Evolutionary conservation across 225 moss, liverwort and hornwort genomes (phyloP).

Genomic region (Climacium dendroides): DNA sequence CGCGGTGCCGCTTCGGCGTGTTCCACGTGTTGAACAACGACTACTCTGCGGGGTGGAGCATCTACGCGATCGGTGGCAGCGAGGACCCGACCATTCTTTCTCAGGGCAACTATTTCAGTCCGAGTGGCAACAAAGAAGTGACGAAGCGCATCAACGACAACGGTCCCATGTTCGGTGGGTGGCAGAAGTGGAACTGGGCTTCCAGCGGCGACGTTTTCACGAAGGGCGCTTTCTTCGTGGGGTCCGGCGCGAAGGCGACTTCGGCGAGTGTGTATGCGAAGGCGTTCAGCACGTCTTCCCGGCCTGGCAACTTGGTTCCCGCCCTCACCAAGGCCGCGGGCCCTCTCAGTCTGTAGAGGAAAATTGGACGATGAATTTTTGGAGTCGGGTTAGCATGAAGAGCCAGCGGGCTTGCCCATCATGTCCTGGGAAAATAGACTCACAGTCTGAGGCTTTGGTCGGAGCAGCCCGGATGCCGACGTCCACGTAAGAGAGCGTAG

Average conservation of each 20-base stretch:
- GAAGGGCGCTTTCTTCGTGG: not conserved
- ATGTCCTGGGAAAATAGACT: not conserved
- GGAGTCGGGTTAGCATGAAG: not conserved
- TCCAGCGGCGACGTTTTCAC: conserved; percentile 11
- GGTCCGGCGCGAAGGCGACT: not conserved
- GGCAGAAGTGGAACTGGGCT: conserved; percentile 38
- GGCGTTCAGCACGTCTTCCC: conserved; percentile 14
- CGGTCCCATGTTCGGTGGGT: conserved; percentile 6
- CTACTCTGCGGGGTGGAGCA: conserved; percentile 20
- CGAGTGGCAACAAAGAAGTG: not conserved
- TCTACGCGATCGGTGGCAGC: conserved; percentile 40
- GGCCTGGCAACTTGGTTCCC: not conserved
- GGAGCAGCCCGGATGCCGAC: not conserved
- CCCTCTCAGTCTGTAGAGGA: not conserved
- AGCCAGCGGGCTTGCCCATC: too few relatives aligned
- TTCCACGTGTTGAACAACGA: conserved; percentile 45
- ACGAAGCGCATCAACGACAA: conserved; percentile 28
- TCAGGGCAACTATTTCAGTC: conserved; percentile 25
- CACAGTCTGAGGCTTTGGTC: not conserved
- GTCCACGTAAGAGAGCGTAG: too few relatives aligned
- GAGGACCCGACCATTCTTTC: conserved; percentile 30
- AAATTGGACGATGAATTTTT: too few relatives aligned
- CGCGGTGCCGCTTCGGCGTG: conserved; percentile 26
- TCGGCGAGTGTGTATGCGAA: conserved; percentile 2
- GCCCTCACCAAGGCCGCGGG: conserved; percentile 15